Evolutionary conservation across 148 eudicot species (phyloP), one percentile per base, ranked within the genome.

Genomic region (Rhododendron ferrugineum): DNA sequence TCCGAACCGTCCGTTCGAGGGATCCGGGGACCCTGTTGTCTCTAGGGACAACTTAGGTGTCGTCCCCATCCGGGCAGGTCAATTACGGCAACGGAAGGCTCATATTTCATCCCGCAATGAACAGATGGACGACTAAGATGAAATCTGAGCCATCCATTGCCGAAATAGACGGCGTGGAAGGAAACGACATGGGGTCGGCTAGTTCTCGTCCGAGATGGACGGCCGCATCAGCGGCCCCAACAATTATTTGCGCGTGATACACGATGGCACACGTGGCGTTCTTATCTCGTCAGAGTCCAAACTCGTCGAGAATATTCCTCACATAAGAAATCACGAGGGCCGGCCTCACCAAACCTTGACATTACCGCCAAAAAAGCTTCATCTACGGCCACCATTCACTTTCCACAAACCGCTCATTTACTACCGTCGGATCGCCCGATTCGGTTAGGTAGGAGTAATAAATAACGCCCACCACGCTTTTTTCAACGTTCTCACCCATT

Each of bases 401-500:
- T 30, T 62, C 36, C 73, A 28, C 82, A 50, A 62, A 2, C 26
- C 44, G 32, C 58, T 86, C 42, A 84, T 23, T 86, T 40, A 11
- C 58, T 78, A 82, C 91, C 91, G 90, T 88, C 36, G 16, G 86
- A 86, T 90, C 75, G 14, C 13, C 10, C 23, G 18, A 10, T 1
- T 9, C 30, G 7, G 44, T 32, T 44, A 6, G 0, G 44, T 6
- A 40, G 44, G 44, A 6, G 7, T 6, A 82, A 84, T 90, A 90
- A 90, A 86, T 90, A 7, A 82, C 52, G 75, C 54, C 34, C 47
- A 1, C 52, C 64, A n/a, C 3, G 15, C n/a, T 15, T 30, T 10
- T 32, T 16, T 3, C 26, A 0, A 26, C 28, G 1, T 20, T n/a
- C 11, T 11, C 20, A 1, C 4, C 30, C 23, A 32, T 20, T 84